Conservation (phyloP, 257 asterid genomes). For the Anisodus acutangulus region DNA sequence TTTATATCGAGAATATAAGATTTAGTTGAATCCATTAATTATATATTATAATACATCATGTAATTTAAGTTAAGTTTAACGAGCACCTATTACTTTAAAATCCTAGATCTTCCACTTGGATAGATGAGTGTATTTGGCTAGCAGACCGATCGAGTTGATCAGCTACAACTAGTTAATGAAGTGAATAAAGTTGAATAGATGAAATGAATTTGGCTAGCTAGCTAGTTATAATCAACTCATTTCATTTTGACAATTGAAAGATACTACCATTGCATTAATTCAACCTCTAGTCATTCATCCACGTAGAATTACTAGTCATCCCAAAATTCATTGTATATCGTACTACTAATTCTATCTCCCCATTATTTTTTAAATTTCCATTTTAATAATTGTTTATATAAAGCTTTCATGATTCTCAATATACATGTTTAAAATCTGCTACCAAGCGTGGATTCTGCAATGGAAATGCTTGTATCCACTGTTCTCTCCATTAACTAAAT, state of each 20-base stretch:
- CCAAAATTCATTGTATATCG: background rate
- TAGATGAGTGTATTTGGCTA: too few species aligned
- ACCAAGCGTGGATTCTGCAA: background rate
- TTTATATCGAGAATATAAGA: too few species aligned
- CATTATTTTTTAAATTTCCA: background rate
- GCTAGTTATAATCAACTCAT: background rate
- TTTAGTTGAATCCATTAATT: too few species aligned
- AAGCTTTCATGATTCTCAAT: background rate
- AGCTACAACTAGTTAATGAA: background rate
- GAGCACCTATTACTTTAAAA: too few species aligned
- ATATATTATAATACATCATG: too few species aligned
- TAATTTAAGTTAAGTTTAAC: too few species aligned
- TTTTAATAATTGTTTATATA: background rate
- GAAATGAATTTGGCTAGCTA: background rate
- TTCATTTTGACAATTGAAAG: background rate
- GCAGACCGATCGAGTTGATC: background rate
- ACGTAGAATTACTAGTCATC: background rate
- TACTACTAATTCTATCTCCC: background rate
- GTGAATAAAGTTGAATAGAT: background rate
- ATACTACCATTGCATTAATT: background rate
- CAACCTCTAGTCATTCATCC: constrained; percentile 3
- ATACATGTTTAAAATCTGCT: background rate
- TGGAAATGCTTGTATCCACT: background rate
- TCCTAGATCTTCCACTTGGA: too few species aligned
- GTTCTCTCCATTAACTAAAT: too few species aligned